These are phyloP conservation scores for Pyrus bretschneideri DNA, from an alignment of 306 rosid species.

Conservation along the genomic window DNA sequence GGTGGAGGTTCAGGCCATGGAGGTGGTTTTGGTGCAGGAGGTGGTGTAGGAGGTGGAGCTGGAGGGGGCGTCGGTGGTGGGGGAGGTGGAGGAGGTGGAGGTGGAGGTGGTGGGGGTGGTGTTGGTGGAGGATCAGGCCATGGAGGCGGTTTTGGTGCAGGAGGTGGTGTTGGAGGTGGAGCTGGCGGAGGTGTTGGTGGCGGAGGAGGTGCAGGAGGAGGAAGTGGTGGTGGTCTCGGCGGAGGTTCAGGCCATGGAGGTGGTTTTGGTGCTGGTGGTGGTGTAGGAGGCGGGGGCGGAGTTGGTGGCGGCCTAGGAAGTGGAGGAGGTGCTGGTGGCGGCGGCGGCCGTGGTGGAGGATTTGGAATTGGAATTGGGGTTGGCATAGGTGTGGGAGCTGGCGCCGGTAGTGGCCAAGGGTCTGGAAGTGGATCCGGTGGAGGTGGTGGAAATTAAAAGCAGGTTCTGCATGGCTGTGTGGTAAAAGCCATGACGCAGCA, in stretches of 20 bases:
- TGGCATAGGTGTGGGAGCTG: slow-evolving; percentile 43
- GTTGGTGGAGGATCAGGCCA: slow-evolving; percentile 3
- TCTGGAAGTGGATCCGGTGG: slow-evolving; percentile 31
- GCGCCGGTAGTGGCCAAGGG: slow-evolving; percentile 37
- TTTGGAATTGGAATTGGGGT: slow-evolving; percentile 38
- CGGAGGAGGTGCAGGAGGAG: slow-evolving; percentile 4
- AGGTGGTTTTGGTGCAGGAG: slow-evolving; percentile 17
- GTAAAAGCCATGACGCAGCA: not conserved
- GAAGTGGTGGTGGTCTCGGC: not conserved
- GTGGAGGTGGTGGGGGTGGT: not conserved
- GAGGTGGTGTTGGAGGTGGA: slow-evolving; percentile 26
- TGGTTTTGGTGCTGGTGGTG: slow-evolving; percentile 23
- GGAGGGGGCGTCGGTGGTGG: not conserved
- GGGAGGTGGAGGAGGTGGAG: slow-evolving; percentile 1
- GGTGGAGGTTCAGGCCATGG: slow-evolving; percentile 7
- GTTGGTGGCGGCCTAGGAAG: slow-evolving; percentile 56
- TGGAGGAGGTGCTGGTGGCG: slow-evolving; percentile 20
- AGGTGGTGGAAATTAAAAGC: slow-evolving; percentile 27
- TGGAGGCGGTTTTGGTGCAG: slow-evolving; percentile 13
- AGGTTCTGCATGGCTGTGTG: not conserved
- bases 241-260: slow-evolving; percentile 8
- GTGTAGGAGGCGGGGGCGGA: slow-evolving; percentile 39
- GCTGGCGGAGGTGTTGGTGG: not conserved
- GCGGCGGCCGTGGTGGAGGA: slow-evolving; percentile 20
- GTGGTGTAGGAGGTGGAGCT: slow-evolving; percentile 21